A percentile compares a stretch with the other conserved stretches of the same genome.
Evolutionary conservation across 345 rosid genomes (phyloP).

Genomic region (Populus davidiana): DNA sequence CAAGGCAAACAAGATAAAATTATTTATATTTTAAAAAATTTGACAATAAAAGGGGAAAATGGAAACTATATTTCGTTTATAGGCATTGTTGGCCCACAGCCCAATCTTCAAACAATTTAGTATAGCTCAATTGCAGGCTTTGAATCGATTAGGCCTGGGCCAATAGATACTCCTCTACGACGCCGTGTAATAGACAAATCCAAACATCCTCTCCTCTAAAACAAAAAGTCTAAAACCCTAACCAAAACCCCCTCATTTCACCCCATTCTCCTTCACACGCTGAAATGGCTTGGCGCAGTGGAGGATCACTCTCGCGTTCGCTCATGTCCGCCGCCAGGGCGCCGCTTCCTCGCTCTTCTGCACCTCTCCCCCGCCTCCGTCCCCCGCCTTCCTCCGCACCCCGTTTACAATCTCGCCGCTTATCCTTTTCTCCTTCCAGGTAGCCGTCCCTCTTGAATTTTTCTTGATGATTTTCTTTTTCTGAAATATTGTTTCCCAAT

Average conservation of each 20-base stretch:
- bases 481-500: neutral
- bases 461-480: neutral
- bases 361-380: conserved; percentile 65
- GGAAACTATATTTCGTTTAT: neutral
- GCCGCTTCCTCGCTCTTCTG: conserved; percentile 54
- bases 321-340: conserved; percentile 52
- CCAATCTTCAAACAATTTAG: neutral
- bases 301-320: conserved; percentile 48
- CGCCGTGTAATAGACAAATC: neutral
- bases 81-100: neutral
- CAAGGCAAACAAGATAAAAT: too few relatives aligned
- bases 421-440: conserved; percentile 64
- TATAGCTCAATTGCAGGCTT: neutral
- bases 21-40: too few relatives aligned
- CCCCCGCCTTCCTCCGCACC: conserved; percentile 48
- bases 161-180: neutral
- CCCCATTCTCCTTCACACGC: neutral
- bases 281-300: conserved; percentile 48
- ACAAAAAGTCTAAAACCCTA: conserved; percentile 10
- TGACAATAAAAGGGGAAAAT: neutral
- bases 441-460: conserved; percentile 9
- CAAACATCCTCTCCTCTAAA: neutral
- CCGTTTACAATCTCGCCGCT: conserved; percentile 58
- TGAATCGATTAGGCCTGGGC: neutral
- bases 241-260: neutral